Base-by-base conservation (phyloP, 257 asterid genomes). In the Euphrasia confusa region DNA sequence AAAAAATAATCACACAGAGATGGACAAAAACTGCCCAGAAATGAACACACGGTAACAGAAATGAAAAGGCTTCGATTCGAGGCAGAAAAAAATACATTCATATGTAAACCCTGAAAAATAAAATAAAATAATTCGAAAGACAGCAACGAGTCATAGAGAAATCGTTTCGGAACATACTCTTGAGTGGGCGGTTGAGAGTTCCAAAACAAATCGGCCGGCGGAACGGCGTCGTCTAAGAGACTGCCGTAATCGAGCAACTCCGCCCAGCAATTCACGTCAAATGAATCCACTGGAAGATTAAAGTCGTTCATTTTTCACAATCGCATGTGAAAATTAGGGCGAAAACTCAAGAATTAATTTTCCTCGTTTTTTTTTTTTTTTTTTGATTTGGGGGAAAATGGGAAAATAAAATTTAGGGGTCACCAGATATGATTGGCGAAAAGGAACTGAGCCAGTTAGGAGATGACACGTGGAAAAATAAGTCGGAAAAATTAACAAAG, bases 171-270 rank as follows among this genome's bases (percentile, higher is more conserved):
- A 17, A 32, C 78, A 61, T 68, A 82, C 89, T 72, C 68, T 11
- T 69, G 72, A 50, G 54, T 9, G 44, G 71, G 74, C 56, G 61
- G 71, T 60, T 80, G 77, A 67, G 81, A 68, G 49, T 52, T 74
- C 86, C 82, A 83, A 27, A 67, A 75, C 21, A 71, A 74, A 71
- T 71, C 84, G 40, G 70, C 1, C 49, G 76, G 63, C 60, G 80
- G 63, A 6, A 75, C 75, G 56, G 72, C 68, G 56, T 71, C 84
- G 72, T 76, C 72, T 69, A 83, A 61, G 63, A 83, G 79, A 72
- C 45, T 2, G 73, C 79, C 65, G 74, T 71, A 75, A 78, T 83
- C 86, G 30, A 77, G 60, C 15, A 83, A 67, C 54, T 83, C 86
- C 11, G 63, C 44, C 86, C 84, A 80, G 71, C 76, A 67, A 61